Conservation (phyloP, 345 rosid species). For the Salix arbutifolia region DNA sequence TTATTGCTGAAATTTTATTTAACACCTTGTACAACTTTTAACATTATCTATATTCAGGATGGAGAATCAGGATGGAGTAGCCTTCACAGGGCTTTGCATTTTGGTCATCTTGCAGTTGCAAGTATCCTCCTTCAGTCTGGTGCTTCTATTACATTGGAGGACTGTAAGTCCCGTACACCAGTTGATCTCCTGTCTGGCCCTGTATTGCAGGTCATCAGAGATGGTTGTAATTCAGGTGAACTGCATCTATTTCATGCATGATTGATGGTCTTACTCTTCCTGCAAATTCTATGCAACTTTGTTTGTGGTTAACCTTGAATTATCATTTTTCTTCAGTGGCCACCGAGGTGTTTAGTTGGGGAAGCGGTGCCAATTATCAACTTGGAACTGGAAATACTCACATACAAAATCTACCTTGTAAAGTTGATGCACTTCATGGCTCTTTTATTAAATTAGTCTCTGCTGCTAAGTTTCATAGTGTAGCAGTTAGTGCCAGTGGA, state of each 20-base stretch:
- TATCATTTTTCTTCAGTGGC: conserved; percentile 44
- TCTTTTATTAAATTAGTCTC: conserved; percentile 63
- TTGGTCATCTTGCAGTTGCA: conserved; percentile 97
- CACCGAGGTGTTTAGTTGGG: conserved; percentile 96
- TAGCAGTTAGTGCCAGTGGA: conserved; percentile 69
- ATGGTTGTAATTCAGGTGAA: conserved; percentile 49
- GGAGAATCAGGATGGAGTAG: conserved; percentile 99
- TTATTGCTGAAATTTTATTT: neutral
- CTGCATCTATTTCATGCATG: conserved; percentile 16
- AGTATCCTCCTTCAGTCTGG: conserved; percentile 72
- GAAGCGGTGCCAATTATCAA: conserved; percentile 95
- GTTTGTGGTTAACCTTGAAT: conserved; percentile 5
- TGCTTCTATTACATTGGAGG: conserved; percentile 69
- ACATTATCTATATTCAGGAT: conserved; percentile 49
- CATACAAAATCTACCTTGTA: conserved; percentile 83
- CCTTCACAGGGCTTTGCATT: conserved; percentile 93
- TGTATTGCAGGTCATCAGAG: conserved; percentile 60
- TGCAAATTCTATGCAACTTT: conserved; percentile 3
- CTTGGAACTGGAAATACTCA: conserved; percentile 92
- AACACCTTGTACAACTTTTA: conserved; percentile 1
- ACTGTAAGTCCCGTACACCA: conserved; percentile 68
- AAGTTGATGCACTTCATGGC: conserved; percentile 85
- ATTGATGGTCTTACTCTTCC: conserved; percentile 11
- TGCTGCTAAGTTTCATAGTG: conserved; percentile 94
- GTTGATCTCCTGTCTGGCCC: conserved; percentile 92